These are phyloP conservation scores for Sindora glabra DNA, from an alignment of 306 rosid species.

Conservation along the genomic window DNA sequence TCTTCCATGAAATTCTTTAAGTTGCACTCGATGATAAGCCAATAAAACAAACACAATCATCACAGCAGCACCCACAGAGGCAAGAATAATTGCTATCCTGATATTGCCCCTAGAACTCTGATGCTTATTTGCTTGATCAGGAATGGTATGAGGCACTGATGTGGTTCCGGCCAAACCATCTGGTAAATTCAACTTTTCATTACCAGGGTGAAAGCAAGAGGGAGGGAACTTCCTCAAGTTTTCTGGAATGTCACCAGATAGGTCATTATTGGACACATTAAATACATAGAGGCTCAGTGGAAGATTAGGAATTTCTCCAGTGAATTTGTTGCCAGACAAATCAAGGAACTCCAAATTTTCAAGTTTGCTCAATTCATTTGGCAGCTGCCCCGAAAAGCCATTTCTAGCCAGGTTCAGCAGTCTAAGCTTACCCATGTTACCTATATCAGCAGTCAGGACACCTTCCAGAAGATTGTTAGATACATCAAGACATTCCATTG, in stretches of 20 bases:
- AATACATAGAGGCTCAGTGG: slow-evolving; percentile 55
- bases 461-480: slow-evolving; percentile 67
- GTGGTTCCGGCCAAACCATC: slow-evolving; percentile 5
- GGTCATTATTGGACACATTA: slow-evolving; percentile 79
- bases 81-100: slow-evolving; percentile 86
- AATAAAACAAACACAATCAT: slow-evolving; percentile 85
- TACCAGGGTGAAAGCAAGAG: slow-evolving; percentile 75
- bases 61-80: slow-evolving; percentile 79
- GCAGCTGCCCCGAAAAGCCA: slow-evolving; percentile 68
- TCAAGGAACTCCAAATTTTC: slow-evolving; percentile 61
- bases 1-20: slow-evolving; percentile 71
- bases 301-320: slow-evolving; percentile 76
- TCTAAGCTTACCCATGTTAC: slow-evolving; percentile 63
- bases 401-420: slow-evolving; percentile 76
- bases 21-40: slow-evolving; percentile 76
- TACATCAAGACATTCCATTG: slow-evolving; percentile 65
- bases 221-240: slow-evolving; percentile 55
- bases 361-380: slow-evolving; percentile 69
- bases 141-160: slow-evolving; percentile 41
- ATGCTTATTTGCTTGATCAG: slow-evolving; percentile 21
- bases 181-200: slow-evolving; percentile 39
- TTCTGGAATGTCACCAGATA: slow-evolving; percentile 65
- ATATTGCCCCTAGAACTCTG: slow-evolving; percentile 56
- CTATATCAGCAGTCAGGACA: slow-evolving; percentile 64
- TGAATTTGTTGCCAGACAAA: slow-evolving; percentile 73